Conservation (phyloP, 1,139 yeast genomes). For the Candida dubliniensis region DNA sequence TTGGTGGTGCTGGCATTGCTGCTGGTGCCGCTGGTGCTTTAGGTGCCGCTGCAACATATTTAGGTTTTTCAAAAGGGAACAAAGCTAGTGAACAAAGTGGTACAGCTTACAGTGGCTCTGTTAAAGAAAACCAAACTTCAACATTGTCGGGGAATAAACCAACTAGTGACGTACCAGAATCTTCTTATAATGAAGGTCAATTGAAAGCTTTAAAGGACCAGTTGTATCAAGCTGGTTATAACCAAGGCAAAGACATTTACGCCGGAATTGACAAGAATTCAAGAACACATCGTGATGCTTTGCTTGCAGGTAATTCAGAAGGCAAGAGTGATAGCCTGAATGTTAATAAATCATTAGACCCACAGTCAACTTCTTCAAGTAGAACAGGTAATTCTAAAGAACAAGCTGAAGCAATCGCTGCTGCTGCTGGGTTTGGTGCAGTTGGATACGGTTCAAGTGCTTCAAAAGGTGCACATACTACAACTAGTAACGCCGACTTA, state of each 20-base stretch:
- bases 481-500: background rate
- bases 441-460: constrained; percentile 3
- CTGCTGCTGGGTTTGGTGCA: constrained; percentile 15
- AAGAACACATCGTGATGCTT: constrained; percentile 1
- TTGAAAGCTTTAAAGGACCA: constrained; percentile 7
- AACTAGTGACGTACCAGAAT: constrained; percentile 3
- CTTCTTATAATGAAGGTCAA: constrained; percentile 5
- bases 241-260: constrained; percentile 8
- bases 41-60: constrained; percentile 15
- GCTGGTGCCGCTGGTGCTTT: constrained; percentile 15
- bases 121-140: background rate
- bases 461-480: constrained; percentile 6
- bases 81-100: background rate
- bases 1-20: constrained; percentile 12
- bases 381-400: constrained; percentile 2
- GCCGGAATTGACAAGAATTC: constrained; percentile 4
- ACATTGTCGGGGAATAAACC: too few species aligned
- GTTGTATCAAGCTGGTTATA: constrained; percentile 9
- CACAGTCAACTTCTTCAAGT: constrained; percentile 5
- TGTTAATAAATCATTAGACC: constrained; percentile 3
- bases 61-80: constrained; percentile 8
- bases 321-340: too few species aligned
- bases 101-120: background rate
- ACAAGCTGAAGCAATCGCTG: constrained; percentile 11
- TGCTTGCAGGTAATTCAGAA: background rate